Evolutionary conservation across 352 stramenopile species (phyloP), one percentile per base, ranked within the genome.

Genomic region (Pythium scleroteichum): DNA sequence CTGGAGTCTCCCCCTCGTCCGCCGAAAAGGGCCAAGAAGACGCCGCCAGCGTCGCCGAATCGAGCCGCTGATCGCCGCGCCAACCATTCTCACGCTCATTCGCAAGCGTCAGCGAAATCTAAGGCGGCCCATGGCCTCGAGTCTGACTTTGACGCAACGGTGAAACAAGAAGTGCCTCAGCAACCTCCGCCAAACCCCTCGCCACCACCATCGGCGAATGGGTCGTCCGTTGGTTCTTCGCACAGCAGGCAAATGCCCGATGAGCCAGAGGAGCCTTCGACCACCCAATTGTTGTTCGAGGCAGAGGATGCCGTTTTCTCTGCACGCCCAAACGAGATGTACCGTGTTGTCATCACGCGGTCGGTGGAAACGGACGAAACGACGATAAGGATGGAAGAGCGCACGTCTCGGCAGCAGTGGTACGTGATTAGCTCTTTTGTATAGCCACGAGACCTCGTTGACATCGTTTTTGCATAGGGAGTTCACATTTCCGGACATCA

Each of bases 361-460:
- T 27, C 17, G 10, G 17, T n/a, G 19, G 33, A 48, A 4, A 29
- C 27, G 1, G 17, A 47, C 24, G 55, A 63, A 38, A 63, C 55
- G 2, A 63, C 55, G 22, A 38, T 63, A 20, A 24, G 32, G 46
- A 52, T 63, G 45, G 45, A 50, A 50, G 42, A 63, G n/a, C 14
- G 6, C 8, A 45, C 55, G 9, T 26, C 33, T 8, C 14, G 24
- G 3, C 32, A 56, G 23, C 55, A 63, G 23, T 23, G 45, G 55
- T 63, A 38, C 22, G 55, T 44, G 2, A n/a, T 42, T 16, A 14
- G 24, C 13, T 52, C 3, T 4, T 48, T 20, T 2, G 35, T 45
- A 33, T 20, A 17, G 32, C 12, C 17, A 13, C 4, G 4, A 33
- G 10, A 27, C 10, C 23, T 9, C 16, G 17, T 7, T 24, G 33